These are phyloP conservation scores for Paraconiothyrium brasiliense DNA, from an alignment of 2,329 filamentous ascomycete genomes.

Conservation along the genomic window DNA sequence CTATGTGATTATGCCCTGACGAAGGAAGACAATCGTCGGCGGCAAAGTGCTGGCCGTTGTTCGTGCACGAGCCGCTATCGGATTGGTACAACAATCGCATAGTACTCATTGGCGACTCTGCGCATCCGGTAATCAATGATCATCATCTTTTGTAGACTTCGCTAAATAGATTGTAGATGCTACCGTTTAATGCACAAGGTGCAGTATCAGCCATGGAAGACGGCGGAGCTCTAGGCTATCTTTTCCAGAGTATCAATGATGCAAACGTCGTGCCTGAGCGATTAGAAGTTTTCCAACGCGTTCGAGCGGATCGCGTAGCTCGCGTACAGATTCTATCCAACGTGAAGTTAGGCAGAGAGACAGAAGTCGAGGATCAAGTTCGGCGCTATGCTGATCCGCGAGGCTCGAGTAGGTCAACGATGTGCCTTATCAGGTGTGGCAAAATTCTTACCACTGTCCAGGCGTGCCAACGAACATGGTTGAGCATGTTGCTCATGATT, in stretches of 20 bases:
- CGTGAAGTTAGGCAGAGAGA: constrained; percentile 14
- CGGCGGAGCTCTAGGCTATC: constrained; percentile 11
- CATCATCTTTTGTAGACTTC: neutral
- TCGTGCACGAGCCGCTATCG: constrained; percentile 4
- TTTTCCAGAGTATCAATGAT: constrained; percentile 6
- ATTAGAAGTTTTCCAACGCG: constrained; percentile 3
- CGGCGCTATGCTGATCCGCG: constrained; percentile 13
- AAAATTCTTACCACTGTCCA: neutral
- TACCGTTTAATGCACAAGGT: constrained; percentile 17
- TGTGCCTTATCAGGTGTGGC: neutral
- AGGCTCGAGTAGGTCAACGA: constrained; percentile 6
- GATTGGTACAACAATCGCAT: constrained; percentile 11
- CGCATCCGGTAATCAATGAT: constrained; percentile 8
- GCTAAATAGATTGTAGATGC: neutral
- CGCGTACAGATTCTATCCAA: constrained; percentile 10
- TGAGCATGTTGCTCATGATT: constrained; percentile 12
- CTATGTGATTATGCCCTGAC: neutral
- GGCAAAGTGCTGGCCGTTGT: constrained; percentile 13
- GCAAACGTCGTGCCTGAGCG: constrained; percentile 1
- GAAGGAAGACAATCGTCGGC: constrained; percentile 2
- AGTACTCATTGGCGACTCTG: constrained; percentile 18
- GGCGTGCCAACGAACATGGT: constrained; percentile 13
- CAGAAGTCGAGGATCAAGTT: constrained; percentile 15
- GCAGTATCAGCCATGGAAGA: constrained; percentile 15
- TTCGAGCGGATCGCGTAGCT: constrained; percentile 1